phyloP scores from a whole-genome alignment of 257 asterid species.

The Petrea volubilis region DNA sequence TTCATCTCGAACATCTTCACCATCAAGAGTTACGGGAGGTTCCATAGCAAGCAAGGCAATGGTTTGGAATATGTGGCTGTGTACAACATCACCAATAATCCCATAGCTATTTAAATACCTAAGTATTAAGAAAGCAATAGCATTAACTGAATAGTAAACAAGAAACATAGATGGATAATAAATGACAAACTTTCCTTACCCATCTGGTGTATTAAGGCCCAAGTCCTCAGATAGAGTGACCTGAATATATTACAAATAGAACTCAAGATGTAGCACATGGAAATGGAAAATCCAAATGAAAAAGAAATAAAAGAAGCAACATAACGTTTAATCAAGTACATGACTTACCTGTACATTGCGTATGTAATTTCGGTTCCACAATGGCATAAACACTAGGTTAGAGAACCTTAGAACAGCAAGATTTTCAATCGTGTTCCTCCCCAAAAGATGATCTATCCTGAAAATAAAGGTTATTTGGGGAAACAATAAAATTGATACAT shows the following conservation, averaged over 20 bases:
- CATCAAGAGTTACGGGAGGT: conserved; percentile 49
- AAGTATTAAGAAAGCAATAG: neutral
- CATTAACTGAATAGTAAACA: neutral
- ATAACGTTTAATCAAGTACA: neutral
- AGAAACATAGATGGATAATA: neutral
- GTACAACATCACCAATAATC: conserved; percentile 54
- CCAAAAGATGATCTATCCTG: conserved; percentile 63
- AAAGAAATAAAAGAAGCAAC: neutral
- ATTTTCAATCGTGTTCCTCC: conserved; percentile 60
- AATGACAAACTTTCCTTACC: conserved; percentile 27
- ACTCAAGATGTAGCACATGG: neutral
- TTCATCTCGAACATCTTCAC: conserved; percentile 54
- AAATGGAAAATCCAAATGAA: neutral
- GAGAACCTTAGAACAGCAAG: conserved; percentile 55
- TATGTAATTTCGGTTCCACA: conserved; percentile 57
- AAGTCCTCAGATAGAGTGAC: conserved; percentile 47
- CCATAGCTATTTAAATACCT: conserved; percentile 44
- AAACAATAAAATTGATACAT: neutral
- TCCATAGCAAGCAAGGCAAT: conserved; percentile 64
- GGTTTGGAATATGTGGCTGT: conserved; percentile 58
- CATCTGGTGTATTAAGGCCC: conserved; percentile 23
- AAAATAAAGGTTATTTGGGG: conserved; percentile 6
- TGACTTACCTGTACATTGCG: conserved; percentile 43
- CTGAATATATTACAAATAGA: conserved; percentile 22
- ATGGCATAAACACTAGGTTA: conserved; percentile 53